phyloP scores from a whole-genome alignment of 2,329 filamentous ascomycete species.

The Fusarium caatingaense region DNA sequence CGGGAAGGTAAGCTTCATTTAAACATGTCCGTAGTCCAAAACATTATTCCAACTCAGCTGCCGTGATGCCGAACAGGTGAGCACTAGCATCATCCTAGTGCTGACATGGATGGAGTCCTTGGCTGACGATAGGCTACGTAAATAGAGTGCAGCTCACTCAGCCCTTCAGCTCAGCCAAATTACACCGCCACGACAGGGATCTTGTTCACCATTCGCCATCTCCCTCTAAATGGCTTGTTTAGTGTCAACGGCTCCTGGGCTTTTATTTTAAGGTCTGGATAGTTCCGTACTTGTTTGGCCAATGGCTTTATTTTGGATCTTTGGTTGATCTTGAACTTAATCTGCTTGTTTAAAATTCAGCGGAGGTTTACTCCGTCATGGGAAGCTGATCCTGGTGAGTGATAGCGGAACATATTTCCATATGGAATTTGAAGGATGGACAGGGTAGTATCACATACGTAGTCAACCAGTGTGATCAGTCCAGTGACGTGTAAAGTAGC shows the following conservation, averaged over 20 bases:
- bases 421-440: not conserved
- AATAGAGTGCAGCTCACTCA: conserved; percentile 3
- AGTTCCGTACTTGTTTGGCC: not conserved
- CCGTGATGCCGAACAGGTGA: conserved; percentile 5
- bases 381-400: not conserved
- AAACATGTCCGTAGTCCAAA: not conserved
- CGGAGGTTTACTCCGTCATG: not conserved
- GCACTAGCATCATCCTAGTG: conserved; percentile 7
- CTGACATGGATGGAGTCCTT: conserved; percentile 14
- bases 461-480: not conserved
- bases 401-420: not conserved
- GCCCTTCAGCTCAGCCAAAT: not conserved
- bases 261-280: conserved; percentile 5
- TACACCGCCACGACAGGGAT: conserved; percentile 16
- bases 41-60: not conserved
- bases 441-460: conserved; percentile 7
- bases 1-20: not conserved
- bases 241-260: not conserved
- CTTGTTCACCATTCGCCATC: not conserved
- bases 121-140: conserved; percentile 4
- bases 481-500: not conserved
- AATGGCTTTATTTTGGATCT: not conserved
- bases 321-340: not conserved
- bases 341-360: not conserved
- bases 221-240: not conserved